Evolutionary conservation across 257 asterid species (phyloP), one percentile per base, ranked within the genome.

Genomic region (Perilla frutescens): DNA sequence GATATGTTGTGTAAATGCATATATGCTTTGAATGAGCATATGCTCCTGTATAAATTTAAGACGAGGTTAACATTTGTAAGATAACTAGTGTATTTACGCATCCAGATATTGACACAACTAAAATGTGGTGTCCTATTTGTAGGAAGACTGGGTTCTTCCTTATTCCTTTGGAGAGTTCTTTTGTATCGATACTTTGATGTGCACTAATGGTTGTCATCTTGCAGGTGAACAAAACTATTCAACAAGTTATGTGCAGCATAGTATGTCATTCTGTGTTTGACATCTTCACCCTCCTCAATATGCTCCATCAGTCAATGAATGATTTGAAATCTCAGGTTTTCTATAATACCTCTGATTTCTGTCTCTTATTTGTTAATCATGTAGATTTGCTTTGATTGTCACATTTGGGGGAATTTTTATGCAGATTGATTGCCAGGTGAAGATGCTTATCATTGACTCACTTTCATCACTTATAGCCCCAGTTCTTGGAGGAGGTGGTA

Each of bases 391-490:
- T 58, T 54, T 48, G 3, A 4, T 70, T 55, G 45, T 66, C 62
- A 20, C 26, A 65, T 45, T 39, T 34, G 20, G 41, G 31, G 65
- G 43, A 57, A 65, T 40, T 44, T 54, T 37, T 73, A 31, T 79
- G 82, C 89, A 87, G 96, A 76, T 39, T 32, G 75, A 66, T 72
- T 75, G 62, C 77, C 72, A 62, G 71, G 80, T 90, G 69, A 83
- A 79, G 82, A 78, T 93, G 93, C 83, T 93, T 50, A 76, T 93
- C 81, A 70, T 93, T 36, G 98, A 93, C 76, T 93, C 98, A 39
- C 83, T 93, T 65, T 90, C 98, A 45, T 89, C 97, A 71, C 97
- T 93, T 53, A 79, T 90, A 76, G 72, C 96, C 66, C 98, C 97
- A 49, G 77, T 93, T 81, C 95, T 93, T 67, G 95, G 97, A 71